Base-by-base conservation (phyloP, 768 basidiomycete species). In the Hypholoma fasciculare region DNA sequence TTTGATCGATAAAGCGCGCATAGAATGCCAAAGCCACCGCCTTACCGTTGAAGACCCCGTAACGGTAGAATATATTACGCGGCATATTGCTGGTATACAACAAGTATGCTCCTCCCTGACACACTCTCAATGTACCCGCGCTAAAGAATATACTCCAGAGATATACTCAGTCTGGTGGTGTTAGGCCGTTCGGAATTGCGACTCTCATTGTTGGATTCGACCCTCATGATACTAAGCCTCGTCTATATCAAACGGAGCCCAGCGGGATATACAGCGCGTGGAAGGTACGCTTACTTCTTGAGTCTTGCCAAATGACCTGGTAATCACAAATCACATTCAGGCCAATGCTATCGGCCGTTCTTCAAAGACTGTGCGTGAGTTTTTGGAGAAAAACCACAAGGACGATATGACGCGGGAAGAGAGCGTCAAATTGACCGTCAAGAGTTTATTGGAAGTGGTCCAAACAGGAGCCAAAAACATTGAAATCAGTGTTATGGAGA, bases 381-480 rank as follows among this genome's bases (percentile, higher is more conserved):
- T 98, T 74, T 74, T 99, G 57, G 97, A 99, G 77, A 98, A 98
- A 82, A 96, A 97, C 66, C 93, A 96, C 75, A 93, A 88, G 65
- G 94, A 97, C 61, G 93, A 92, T 62, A 79, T 97, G 78, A 79
- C 84, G 7, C 81, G 92, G 59, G 94, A 94, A 50, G 94, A 97
- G 59, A 88, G 90, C 52, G 91, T 99, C 73, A 97, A 97, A 72
- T 77, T 99, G 49, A 94, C 97, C 0, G 85, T 99, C 61, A 98
- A 98, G 79, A 91, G 90, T 70, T 78, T 99, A 66, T 79, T 99
- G 20, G 97, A 99, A 72, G 96, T 99, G 38, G 97, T 99, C 7
- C 97, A 98, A 76, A 98, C 97, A 1, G 97, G 97, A n/a, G 97
- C 97, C 4, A 98, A 98, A 80, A 99, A 99, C 74, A 98, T 99